These are phyloP conservation scores for Pseudogymnoascus sp. DNA, from an alignment of 2,329 filamentous ascomycete species.

Conservation along the genomic window DNA sequence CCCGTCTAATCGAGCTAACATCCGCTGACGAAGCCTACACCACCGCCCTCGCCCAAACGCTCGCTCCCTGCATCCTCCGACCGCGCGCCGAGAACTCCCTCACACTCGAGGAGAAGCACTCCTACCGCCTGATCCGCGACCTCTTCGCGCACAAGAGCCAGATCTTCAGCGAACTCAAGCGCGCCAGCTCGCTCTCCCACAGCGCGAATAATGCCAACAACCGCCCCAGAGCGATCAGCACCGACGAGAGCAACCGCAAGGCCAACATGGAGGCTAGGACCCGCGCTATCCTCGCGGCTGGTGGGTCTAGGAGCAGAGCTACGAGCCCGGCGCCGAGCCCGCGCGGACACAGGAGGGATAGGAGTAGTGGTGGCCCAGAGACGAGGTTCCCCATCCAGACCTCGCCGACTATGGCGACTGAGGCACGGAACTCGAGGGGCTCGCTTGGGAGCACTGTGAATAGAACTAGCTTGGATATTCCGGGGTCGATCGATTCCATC, in stretches of 20 bases:
- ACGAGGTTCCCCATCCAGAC: slow-evolving; percentile 81
- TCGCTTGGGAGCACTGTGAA: slow-evolving; percentile 25
- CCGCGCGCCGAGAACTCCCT: slow-evolving; percentile 81
- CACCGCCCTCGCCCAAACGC: slow-evolving; percentile 58
- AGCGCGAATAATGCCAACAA: slow-evolving; percentile 46
- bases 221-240: slow-evolving; percentile 80
- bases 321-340: slow-evolving; percentile 62
- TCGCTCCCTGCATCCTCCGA: slow-evolving; percentile 81
- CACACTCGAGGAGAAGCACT: slow-evolving; percentile 92
- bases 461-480: slow-evolving; percentile 73
- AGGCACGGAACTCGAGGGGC: slow-evolving; percentile 28
- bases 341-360: slow-evolving; percentile 64
- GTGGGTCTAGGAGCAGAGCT: slow-evolving; percentile 59
- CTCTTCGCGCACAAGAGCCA: slow-evolving; percentile 88
- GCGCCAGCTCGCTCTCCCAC: slow-evolving; percentile 64
- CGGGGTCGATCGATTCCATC: slow-evolving; percentile 29
- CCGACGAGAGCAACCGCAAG: slow-evolving; percentile 90
- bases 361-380: slow-evolving; percentile 63
- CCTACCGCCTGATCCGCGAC: slow-evolving; percentile 82
- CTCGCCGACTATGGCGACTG: slow-evolving; percentile 46
- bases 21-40: slow-evolving; percentile 89
- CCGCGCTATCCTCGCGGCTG: slow-evolving; percentile 59
- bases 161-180: slow-evolving; percentile 94
- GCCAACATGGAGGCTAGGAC: slow-evolving; percentile 91
- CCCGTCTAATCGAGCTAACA: slow-evolving; percentile 88